Conservation (phyloP, 2,329 filamentous ascomycete genomes). For the Massarina eburnea region DNA sequence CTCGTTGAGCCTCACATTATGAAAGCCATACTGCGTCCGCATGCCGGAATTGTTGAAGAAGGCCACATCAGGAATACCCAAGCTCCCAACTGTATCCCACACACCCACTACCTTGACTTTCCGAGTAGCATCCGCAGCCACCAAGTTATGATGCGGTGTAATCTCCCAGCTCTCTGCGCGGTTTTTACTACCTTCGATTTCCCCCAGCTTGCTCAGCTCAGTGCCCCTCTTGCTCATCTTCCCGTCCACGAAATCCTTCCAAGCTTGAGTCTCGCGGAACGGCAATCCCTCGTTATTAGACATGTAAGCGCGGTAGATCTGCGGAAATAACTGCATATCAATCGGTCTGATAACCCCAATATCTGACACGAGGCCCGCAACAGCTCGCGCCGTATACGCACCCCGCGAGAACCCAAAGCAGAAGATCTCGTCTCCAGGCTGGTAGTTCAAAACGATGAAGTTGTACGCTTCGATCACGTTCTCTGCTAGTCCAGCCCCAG, state of each 20-base stretch:
- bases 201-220: slow-evolving; percentile 15
- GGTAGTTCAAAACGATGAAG: slow-evolving; percentile 55
- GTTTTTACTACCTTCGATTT: slow-evolving; percentile 25
- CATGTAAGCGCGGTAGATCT: slow-evolving; percentile 46
- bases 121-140: slow-evolving; percentile 22
- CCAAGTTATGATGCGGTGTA: slow-evolving; percentile 26
- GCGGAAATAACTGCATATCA: slow-evolving; percentile 48
- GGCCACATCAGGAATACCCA: slow-evolving; percentile 50
- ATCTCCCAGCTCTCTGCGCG: slow-evolving; percentile 40
- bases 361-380: slow-evolving; percentile 48
- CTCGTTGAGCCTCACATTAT: slow-evolving; percentile 37
- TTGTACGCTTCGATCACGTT: slow-evolving; percentile 54
- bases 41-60: slow-evolving; percentile 19
- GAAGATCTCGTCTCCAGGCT: slow-evolving; percentile 52
- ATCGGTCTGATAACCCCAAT: slow-evolving; percentile 51
- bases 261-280: slow-evolving; percentile 29
- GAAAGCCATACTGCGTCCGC: slow-evolving; percentile 34
- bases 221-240: slow-evolving; percentile 30
- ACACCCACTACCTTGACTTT: slow-evolving; percentile 49
- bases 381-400: slow-evolving; percentile 48
- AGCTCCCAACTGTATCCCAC: slow-evolving; percentile 52
- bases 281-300: slow-evolving; percentile 26
- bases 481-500: slow-evolving; percentile 48
- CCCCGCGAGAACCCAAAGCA: slow-evolving; percentile 52
- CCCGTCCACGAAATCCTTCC: slow-evolving; percentile 39